phyloP scores from a whole-genome alignment of 2,329 filamentous ascomycete species.

The Chaetomium sp. region DNA sequence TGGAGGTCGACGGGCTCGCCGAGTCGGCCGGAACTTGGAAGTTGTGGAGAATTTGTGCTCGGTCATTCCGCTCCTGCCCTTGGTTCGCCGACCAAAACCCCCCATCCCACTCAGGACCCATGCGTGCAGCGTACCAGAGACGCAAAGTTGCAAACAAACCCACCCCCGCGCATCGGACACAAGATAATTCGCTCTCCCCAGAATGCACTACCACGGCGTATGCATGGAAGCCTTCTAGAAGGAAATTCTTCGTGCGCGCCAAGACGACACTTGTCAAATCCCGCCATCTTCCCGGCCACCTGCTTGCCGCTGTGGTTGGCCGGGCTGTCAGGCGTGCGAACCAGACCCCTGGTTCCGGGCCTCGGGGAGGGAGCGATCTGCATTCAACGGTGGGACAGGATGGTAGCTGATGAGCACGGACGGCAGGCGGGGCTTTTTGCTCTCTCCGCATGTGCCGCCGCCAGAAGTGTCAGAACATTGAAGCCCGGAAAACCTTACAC shows the following conservation, averaged over 20 bases:
- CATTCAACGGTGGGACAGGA: neutral
- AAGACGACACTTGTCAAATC: constrained; percentile 9
- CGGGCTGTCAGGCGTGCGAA: neutral
- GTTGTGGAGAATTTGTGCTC: constrained; percentile 5
- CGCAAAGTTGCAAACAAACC: constrained; percentile 18
- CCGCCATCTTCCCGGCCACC: constrained; percentile 1
- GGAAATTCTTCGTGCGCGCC: constrained; percentile 24
- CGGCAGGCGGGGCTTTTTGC: neutral
- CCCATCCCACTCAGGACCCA: neutral
- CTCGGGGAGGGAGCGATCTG: neutral
- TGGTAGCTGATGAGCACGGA: neutral
- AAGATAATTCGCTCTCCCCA: constrained; percentile 8
- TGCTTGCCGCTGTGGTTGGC: constrained; percentile 5
- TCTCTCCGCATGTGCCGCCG: constrained; percentile 3
- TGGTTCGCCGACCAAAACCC: constrained; percentile 1
- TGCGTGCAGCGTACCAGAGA: neutral
- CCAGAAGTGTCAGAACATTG: constrained; percentile 2
- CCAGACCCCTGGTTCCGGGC: neutral
- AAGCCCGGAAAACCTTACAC: constrained; percentile 4
- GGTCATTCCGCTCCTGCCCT: constrained; percentile 25
- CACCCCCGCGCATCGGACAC: constrained; percentile 6
- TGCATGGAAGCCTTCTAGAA: constrained; percentile 32
- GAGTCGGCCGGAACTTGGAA: neutral
- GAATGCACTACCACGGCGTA: constrained; percentile 24
- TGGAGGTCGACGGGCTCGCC: constrained; percentile 6